Base-by-base conservation (phyloP, 2,329 filamentous ascomycete genomes). In the Curvularia spicifera region DNA sequence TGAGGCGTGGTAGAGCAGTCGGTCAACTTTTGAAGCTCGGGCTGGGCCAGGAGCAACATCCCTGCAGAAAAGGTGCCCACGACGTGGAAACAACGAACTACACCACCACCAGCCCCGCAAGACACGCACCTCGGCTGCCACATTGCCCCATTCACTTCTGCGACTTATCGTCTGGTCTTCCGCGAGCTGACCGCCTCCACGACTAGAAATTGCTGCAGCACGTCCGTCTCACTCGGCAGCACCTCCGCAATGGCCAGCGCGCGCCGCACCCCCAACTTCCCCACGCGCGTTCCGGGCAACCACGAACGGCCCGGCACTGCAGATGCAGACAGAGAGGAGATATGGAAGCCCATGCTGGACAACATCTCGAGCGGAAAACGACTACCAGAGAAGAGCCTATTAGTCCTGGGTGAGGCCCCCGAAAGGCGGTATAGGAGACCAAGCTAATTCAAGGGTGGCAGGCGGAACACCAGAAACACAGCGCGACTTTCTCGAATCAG, bases 271-370 rank as follows among this genome's bases (percentile, higher is more conserved):
- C 67, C 71, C 53, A 70, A 72, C 57, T 74, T 73, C 62, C 69
- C 70, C 52, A 65, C 65, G 55, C 64, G 71, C 42, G 53, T 60
- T 18, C 61, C 67, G 8, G 67, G 59, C 28, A 59, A 55, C 49
- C 61, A 69, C 50, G 67, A 73, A 43, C 67, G 74, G 48, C 74
- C 77, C 12, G 72, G 79, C 35, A 89, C 90, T 28, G 44, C 28
- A 69, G 89, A 89, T 76, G 80, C 80, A 44, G 79, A 81, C 64
- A 93, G 91, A 80, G 91, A 91, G 79, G 91, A 96, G 75, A 89
- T 97, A 78, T 97, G 94, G 94, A 93, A 90, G 60, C 93, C 91
- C 44, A 91, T 97, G 90, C 84, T 97, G 67, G 91, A 96, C 78
- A 89, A 87, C 52, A 93, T 95, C 68, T 92, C 93, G 69, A 96